Evolutionary conservation across 2,329 filamentous ascomycete genomes (phyloP).

Genomic region (Neofusicoccum parvum): DNA sequence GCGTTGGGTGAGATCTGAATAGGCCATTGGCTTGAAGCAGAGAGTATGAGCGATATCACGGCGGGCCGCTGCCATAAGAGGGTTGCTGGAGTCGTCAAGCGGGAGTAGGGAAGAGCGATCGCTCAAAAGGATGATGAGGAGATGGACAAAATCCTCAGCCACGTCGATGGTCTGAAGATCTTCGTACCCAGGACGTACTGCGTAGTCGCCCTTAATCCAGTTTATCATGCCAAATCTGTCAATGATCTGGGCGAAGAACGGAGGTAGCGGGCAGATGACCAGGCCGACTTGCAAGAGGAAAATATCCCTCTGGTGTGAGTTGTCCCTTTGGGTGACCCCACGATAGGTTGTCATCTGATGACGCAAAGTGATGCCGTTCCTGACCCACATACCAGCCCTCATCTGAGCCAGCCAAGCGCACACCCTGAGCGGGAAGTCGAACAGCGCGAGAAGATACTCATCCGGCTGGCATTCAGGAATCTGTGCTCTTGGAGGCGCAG

Average conservation of each 20-base stretch:
- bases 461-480: constrained; percentile 65
- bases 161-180: constrained; percentile 88
- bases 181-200: constrained; percentile 72
- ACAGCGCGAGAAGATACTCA: constrained; percentile 81
- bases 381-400: constrained; percentile 97
- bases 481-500: constrained; percentile 60
- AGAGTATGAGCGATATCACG: constrained; percentile 91
- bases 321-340: constrained; percentile 84
- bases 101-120: constrained; percentile 81
- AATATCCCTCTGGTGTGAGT: constrained; percentile 91
- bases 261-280: constrained; percentile 79
- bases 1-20: constrained; percentile 84
- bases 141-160: constrained; percentile 92
- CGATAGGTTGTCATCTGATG: constrained; percentile 95
- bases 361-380: constrained; percentile 91
- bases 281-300: constrained; percentile 90
- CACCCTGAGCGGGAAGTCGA: constrained; percentile 90
- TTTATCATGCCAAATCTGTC: constrained; percentile 86
- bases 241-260: constrained; percentile 84
- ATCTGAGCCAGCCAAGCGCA: constrained; percentile 98
- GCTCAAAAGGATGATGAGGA: constrained; percentile 86
- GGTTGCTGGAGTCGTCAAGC: constrained; percentile 64
- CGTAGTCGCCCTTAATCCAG: constrained; percentile 85
- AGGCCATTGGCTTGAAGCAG: constrained; percentile 94
- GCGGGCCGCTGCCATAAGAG: constrained; percentile 72